Conservation (phyloP, 179 eudicot genomes). For the Beta corolliflora region DNA sequence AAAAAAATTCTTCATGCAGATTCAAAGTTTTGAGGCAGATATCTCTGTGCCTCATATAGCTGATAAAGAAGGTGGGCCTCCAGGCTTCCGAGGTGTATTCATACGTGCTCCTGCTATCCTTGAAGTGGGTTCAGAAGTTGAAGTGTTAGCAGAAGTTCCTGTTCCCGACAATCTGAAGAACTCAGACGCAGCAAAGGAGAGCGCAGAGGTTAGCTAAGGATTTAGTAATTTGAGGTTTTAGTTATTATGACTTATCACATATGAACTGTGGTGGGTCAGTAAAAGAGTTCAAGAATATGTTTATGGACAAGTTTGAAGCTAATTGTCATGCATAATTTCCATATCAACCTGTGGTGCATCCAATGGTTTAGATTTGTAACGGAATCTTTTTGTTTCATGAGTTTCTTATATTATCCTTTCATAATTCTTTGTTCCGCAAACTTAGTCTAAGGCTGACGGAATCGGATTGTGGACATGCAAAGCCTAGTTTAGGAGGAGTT, state of each 20-base stretch:
- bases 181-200: slow-evolving; percentile 31
- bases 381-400: background rate
- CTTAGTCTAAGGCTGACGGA: background rate
- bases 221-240: background rate
- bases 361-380: background rate
- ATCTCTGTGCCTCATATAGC: slow-evolving; percentile 65
- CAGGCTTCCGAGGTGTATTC: slow-evolving; percentile 77
- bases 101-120: slow-evolving; percentile 96
- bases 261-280: background rate
- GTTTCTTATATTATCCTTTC: background rate
- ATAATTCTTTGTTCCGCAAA: background rate
- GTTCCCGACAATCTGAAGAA: slow-evolving; percentile 38
- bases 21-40: slow-evolving; percentile 95
- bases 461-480: background rate
- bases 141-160: slow-evolving; percentile 75
- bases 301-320: background rate
- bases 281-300: background rate
- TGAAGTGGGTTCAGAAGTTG: slow-evolving; percentile 87
- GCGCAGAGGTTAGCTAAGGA: slow-evolving; percentile 55
- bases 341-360: background rate
- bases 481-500: background rate
- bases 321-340: background rate
- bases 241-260: background rate
- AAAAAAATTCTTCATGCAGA: slow-evolving; percentile 35
- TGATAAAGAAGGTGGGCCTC: slow-evolving; percentile 83